These are phyloP conservation scores for Chlorella sp. DNA, from an alignment of 139 green algal genomes.

Conservation along the genomic window DNA sequence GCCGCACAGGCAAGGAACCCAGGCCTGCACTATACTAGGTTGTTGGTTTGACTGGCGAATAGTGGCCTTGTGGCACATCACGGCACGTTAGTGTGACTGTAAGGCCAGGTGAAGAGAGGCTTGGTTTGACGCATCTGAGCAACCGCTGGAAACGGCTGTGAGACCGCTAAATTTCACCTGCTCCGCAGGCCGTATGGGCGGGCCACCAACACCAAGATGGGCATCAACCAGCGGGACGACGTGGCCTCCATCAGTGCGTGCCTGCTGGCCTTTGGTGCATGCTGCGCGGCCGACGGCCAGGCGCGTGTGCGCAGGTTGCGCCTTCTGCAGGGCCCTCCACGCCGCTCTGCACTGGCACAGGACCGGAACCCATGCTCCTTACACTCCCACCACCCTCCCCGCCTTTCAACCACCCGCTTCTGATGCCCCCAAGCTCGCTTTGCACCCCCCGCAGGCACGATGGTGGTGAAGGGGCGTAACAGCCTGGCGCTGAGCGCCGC, in stretches of 20 bases:
- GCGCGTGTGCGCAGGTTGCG: background rate
- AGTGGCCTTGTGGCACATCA: too few relatives aligned
- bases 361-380: too few relatives aligned
- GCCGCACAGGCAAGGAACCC: background rate
- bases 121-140: too few relatives aligned
- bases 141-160: too few relatives aligned
- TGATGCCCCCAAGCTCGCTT: too few relatives aligned
- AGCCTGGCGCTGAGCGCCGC: conserved; percentile 39
- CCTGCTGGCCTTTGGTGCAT: background rate
- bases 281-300: background rate
- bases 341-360: background rate
- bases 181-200: conserved; percentile 52
- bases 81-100: too few relatives aligned
- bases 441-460: conserved; percentile 3
- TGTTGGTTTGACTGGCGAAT: too few relatives aligned
- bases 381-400: too few relatives aligned
- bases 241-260: conserved; percentile 54
- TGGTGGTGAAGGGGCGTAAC: conserved; percentile 49
- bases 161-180: too few relatives aligned
- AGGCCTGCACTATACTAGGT: too few relatives aligned
- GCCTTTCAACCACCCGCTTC: background rate
- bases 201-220: conserved; percentile 62
- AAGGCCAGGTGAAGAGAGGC: too few relatives aligned
- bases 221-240: conserved; percentile 80
- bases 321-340: background rate